phyloP scores from a whole-genome alignment of 495 filamentous ascomycete genomes.

The Penicillium salamii region DNA sequence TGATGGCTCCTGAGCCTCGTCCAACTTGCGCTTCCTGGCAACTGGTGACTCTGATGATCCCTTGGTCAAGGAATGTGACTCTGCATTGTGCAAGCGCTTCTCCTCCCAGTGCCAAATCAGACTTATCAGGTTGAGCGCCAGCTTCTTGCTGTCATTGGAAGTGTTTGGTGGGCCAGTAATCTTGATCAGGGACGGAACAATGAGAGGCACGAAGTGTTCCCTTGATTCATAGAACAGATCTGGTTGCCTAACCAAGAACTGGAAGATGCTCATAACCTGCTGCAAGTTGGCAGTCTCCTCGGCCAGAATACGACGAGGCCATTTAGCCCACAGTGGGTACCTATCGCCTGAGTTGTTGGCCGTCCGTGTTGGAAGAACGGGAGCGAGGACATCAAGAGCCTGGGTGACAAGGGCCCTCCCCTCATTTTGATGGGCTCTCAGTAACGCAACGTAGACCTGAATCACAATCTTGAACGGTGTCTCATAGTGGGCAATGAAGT shows the following conservation, averaged over 20 bases:
- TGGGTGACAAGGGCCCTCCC: constrained; percentile 89
- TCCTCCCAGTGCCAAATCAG: constrained; percentile 94
- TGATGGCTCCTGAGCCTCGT: constrained; percentile 43
- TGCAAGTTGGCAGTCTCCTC: constrained; percentile 97
- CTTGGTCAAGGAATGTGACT: constrained; percentile 28
- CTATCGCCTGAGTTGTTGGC: constrained; percentile 42
- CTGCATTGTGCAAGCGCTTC: constrained; percentile 60
- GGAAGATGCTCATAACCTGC: constrained; percentile 95
- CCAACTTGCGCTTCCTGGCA: constrained; percentile 72
- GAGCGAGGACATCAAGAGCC: constrained; percentile 89
- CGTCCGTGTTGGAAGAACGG: constrained; percentile 75
- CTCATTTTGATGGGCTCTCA: constrained; percentile 93
- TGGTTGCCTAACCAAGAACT: constrained; percentile 89
- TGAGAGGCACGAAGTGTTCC: constrained; percentile 83
- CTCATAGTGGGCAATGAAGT: constrained; percentile 96
- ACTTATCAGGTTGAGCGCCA: constrained; percentile 84
- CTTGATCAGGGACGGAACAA: constrained; percentile 84
- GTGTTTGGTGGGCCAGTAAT: constrained; percentile 80
- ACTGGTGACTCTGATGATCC: constrained; percentile 65
- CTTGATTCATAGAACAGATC: constrained; percentile 93
- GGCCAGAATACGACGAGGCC: constrained; percentile 83
- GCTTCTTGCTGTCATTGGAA: constrained; percentile 88
- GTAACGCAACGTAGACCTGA: constrained; percentile 85
- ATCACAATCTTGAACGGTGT: constrained; percentile 93
- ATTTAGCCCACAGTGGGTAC: constrained; percentile 83